Base-by-base conservation (phyloP, 78 protist genomes). In the Dictyostelium purpureum region DNA sequence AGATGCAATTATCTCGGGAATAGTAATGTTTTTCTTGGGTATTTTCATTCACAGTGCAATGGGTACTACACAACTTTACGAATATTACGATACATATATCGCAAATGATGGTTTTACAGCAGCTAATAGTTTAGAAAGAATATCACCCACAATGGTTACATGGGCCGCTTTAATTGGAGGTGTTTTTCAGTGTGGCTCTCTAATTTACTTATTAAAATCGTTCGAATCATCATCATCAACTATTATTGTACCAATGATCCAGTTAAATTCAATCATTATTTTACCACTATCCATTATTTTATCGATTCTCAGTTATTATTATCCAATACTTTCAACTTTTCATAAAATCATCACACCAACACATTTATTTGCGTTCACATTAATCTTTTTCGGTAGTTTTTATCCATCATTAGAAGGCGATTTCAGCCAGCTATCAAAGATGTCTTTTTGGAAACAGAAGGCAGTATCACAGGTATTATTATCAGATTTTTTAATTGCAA, bases 371-470 rank as follows among this genome's bases (percentile, higher is more conserved):
- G 90, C 90, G 16, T 83, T 83, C 6, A 4, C 40, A 6, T 40
- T 83, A 7, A 83, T 83, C n/a, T 83, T 83, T 26, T 24, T 83
- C 18, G 90, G 90, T 11, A 77, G 90, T 11, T 83, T 83, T 31
- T 83, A 83, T 37, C 90, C 90, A 18, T 56, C 80, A 4, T 7
- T 83, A 18, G 90, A 83, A 16, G 90, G 90, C 6, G 80, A 83
- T 24, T 71, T 52, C 71, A 38, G 59, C 1, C 79, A 69, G 42
- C 43, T 83, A 3, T n/a, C 80, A 18, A 47, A 52, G 35, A 21
- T 24, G 35, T 38, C 71, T 11, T 83, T 83, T 47, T 83, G 90
- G 90, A 26, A 28, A n/a, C 90, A 83, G 40, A 14, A 49, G 0
- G 57, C 90, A 0, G 90, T 83, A 26, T 28, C 47, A 26, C 65